Percentiles rank a stretch among this genome's conserved stretches.
These are phyloP conservation scores for Talaromyces albobiverticillius DNA, from an alignment of 2,329 filamentous ascomycete species.

Conservation along the genomic window DNA sequence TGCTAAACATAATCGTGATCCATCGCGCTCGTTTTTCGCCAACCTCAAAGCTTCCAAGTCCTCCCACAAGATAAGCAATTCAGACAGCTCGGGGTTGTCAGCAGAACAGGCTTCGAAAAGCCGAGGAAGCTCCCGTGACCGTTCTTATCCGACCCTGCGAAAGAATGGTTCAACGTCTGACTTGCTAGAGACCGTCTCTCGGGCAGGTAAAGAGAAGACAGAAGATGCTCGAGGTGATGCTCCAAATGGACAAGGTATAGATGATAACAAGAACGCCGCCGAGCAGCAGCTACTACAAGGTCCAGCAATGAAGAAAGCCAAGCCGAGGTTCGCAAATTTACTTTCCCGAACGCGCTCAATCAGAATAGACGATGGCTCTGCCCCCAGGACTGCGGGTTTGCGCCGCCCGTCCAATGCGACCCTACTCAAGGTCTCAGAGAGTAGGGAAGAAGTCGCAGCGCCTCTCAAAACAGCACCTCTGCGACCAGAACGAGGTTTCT, in stretches of 20 bases:
- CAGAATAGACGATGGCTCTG: conserved; percentile 40
- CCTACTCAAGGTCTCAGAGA: conserved; percentile 27
- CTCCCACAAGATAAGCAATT: conserved; percentile 40
- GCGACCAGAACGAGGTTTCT: conserved; percentile 65
- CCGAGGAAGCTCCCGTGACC: conserved; percentile 44
- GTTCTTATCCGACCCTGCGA: conserved; percentile 34
- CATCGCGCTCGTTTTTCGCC: conserved; percentile 46
- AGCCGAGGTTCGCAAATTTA: conserved; percentile 45
- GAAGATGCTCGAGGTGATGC: conserved; percentile 21
- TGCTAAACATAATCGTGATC: conserved; percentile 41
- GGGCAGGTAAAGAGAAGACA: conserved; percentile 23
- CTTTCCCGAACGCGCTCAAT: conserved; percentile 45
- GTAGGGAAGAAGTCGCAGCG: conserved; percentile 28
- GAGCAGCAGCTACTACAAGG: conserved; percentile 7
- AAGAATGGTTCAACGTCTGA: conserved; percentile 43
- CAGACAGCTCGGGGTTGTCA: conserved; percentile 37
- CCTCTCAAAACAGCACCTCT: conserved; percentile 63
- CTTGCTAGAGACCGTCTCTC: conserved; percentile 31
- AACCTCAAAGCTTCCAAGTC: conserved; percentile 47
- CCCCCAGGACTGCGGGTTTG: conserved; percentile 26
- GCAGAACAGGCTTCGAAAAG: conserved; percentile 36
- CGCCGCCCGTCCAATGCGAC: conserved; percentile 38
- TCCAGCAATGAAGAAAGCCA: conserved; percentile 36
- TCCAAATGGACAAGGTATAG: conserved; percentile 25
- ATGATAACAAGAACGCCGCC: conserved; percentile 14